phyloP scores from a whole-genome alignment of 2,329 filamentous ascomycete species.

The Aspergillus nomiae region DNA sequence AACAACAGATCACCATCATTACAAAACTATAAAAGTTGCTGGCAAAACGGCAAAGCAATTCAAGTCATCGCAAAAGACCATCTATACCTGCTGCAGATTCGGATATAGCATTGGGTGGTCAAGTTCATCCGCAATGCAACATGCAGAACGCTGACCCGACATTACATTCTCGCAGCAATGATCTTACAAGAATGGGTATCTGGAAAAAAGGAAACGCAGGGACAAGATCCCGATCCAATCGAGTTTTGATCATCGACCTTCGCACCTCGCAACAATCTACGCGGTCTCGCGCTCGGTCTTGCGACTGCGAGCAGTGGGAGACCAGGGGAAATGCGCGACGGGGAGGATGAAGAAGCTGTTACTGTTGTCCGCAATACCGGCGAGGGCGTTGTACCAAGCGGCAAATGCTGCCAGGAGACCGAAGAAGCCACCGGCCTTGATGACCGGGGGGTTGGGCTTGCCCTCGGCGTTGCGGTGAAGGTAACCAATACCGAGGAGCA shows the following conservation, averaged over 20 bases:
- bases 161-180: slow-evolving; percentile 15
- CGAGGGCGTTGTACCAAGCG: slow-evolving; percentile 85
- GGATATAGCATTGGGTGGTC: not conserved
- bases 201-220: slow-evolving; percentile 29
- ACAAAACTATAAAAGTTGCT: slow-evolving; percentile 8
- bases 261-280: slow-evolving; percentile 22
- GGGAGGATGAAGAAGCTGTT: slow-evolving; percentile 90
- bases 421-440: slow-evolving; percentile 74
- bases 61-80: slow-evolving; percentile 12
- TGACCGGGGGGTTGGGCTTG: slow-evolving; percentile 51
- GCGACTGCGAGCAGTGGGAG: slow-evolving; percentile 68
- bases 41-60: slow-evolving; percentile 5
- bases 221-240: not conserved
- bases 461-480: slow-evolving; percentile 53
- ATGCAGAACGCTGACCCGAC: not conserved
- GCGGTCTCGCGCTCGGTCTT: slow-evolving; percentile 53
- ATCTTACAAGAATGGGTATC: slow-evolving; percentile 36
- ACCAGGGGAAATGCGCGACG: slow-evolving; percentile 95
- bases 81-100: slow-evolving; percentile 9
- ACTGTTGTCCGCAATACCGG: slow-evolving; percentile 71
- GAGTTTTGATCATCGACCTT: not conserved
- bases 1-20: slow-evolving; percentile 13
- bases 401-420: slow-evolving; percentile 79
- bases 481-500: slow-evolving; percentile 69
- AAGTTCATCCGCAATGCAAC: not conserved